phyloP scores from a whole-genome alignment of 805 yeast genomes.

The Diddensiella caesifluorescens region DNA sequence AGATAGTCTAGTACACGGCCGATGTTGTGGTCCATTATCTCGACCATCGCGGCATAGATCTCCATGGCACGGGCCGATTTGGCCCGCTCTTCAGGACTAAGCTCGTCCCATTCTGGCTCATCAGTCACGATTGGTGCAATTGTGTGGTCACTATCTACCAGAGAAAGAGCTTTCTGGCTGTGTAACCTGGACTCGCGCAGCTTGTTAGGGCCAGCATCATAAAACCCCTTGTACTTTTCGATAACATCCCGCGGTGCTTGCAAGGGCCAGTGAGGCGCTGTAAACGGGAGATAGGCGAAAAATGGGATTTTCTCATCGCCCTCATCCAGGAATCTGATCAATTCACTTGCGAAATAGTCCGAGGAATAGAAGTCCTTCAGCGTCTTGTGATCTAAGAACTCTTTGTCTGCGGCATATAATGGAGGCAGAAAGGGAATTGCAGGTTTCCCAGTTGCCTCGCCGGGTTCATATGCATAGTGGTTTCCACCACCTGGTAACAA shows the following conservation, averaged over 20 bases:
- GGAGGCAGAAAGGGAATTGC: conserved; percentile 35
- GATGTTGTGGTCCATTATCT: conserved; percentile 44
- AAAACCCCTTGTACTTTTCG: conserved; percentile 43
- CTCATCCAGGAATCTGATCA: conserved; percentile 34
- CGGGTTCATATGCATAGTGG: conserved; percentile 43
- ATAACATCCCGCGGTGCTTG: conserved; percentile 51
- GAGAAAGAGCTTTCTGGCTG: conserved; percentile 40
- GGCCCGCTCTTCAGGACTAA: conserved; percentile 35
- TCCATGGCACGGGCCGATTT: conserved; percentile 46
- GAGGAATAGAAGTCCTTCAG: conserved; percentile 47
- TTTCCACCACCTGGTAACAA: conserved; percentile 55
- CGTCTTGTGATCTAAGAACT: conserved; percentile 29
- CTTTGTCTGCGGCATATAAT: conserved; percentile 38
- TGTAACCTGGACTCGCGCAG: conserved; percentile 38
- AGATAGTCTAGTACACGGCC: conserved; percentile 44
- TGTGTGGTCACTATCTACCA: conserved; percentile 37
- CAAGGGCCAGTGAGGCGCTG: conserved; percentile 66
- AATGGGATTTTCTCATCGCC: conserved; percentile 39
- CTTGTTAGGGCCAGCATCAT: conserved; percentile 46
- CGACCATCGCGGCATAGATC: conserved; percentile 59
- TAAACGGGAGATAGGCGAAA: conserved; percentile 49
- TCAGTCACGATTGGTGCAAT: conserved; percentile 32
- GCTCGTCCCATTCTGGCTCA: conserved; percentile 41
- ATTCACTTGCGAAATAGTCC: conserved; percentile 40
- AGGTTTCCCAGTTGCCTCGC: conserved; percentile 24